These are phyloP conservation scores for Dianthus caryophyllus DNA, from an alignment of 148 eudicot genomes.

Conservation along the genomic window DNA sequence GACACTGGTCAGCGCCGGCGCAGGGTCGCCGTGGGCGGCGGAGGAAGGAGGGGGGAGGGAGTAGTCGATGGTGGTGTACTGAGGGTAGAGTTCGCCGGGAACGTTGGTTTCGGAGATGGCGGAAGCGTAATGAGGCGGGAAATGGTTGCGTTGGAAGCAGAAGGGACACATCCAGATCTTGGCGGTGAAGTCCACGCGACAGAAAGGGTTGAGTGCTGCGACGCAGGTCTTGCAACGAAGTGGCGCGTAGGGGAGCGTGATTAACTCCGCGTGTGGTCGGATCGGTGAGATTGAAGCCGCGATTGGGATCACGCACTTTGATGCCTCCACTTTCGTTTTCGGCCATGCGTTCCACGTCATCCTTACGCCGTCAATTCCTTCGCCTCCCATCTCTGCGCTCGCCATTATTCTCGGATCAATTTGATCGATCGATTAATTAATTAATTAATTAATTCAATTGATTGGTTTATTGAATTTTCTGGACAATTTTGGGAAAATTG, in stretches of 20 bases:
- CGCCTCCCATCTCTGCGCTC: slow-evolving; percentile 61
- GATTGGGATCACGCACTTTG: slow-evolving; percentile 86
- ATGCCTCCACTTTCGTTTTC: slow-evolving; percentile 72
- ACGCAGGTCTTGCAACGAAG: slow-evolving; percentile 77
- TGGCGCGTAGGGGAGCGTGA: slow-evolving; percentile 64
- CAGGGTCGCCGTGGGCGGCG: background rate
- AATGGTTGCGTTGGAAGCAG: slow-evolving; percentile 77
- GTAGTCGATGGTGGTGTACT: slow-evolving; percentile 58
- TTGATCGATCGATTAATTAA: background rate
- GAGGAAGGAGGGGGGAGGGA: slow-evolving; percentile 18
- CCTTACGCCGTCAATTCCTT: slow-evolving; percentile 78
- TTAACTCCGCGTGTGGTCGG: slow-evolving; percentile 51
- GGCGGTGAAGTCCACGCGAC: slow-evolving; percentile 63
- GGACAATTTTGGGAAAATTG: no score
- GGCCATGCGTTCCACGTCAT: slow-evolving; percentile 95
- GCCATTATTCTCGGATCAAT: slow-evolving; percentile 20
- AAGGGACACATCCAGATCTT: slow-evolving; percentile 92
- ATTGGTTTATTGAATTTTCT: background rate
- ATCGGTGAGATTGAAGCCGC: slow-evolving; percentile 77
- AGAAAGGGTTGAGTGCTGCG: slow-evolving; percentile 56
- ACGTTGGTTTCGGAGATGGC: slow-evolving; percentile 61
- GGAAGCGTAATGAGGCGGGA: slow-evolving; percentile 60
- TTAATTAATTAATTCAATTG: slow-evolving; percentile 14
- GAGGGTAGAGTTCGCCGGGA: slow-evolving; percentile 80
- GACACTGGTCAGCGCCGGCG: slow-evolving; percentile 28